Evolutionary conservation across 495 filamentous ascomycete species (phyloP).

Genomic region (Penicillium crystallinum): DNA sequence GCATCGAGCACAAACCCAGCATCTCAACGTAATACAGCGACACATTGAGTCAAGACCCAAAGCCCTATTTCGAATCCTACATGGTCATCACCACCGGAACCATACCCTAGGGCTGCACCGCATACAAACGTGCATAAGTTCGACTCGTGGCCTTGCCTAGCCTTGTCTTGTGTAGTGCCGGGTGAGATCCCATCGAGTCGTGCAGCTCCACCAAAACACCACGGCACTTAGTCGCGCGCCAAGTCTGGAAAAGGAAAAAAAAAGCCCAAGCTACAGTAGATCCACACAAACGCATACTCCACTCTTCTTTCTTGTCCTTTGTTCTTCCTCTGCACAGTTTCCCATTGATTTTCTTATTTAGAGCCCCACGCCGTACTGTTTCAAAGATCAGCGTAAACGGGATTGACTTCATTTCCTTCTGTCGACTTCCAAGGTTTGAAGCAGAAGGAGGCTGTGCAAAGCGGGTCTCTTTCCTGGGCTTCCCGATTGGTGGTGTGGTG

Average conservation of each 20-base stretch:
- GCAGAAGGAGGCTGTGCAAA: constrained; percentile 32
- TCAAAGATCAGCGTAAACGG: constrained; percentile 16
- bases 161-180: neutral
- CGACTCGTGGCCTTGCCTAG: neutral
- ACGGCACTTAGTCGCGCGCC: constrained; percentile 15
- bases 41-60: neutral
- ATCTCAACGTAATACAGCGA: neutral
- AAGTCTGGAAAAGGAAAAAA: constrained; percentile 4
- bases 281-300: constrained; percentile 5
- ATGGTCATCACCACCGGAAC: neutral
- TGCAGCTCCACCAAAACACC: neutral
- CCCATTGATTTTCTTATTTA: constrained; percentile 2
- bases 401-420: constrained; percentile 12
- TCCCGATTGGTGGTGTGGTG: constrained; percentile 20
- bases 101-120: constrained; percentile 5
- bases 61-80: constrained; percentile 2
- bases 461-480: constrained; percentile 20
- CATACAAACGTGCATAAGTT: constrained; percentile 1
- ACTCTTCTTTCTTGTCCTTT: neutral
- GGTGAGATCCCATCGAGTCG: constrained; percentile 1
- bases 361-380: constrained; percentile 1
- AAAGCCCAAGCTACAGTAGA: constrained; percentile 6
- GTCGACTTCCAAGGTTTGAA: constrained; percentile 22
- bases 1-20: neutral
- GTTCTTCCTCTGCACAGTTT: neutral